Conservation (phyloP, 108 stramenopile genomes). For the Discostella stelligeroides region DNA sequence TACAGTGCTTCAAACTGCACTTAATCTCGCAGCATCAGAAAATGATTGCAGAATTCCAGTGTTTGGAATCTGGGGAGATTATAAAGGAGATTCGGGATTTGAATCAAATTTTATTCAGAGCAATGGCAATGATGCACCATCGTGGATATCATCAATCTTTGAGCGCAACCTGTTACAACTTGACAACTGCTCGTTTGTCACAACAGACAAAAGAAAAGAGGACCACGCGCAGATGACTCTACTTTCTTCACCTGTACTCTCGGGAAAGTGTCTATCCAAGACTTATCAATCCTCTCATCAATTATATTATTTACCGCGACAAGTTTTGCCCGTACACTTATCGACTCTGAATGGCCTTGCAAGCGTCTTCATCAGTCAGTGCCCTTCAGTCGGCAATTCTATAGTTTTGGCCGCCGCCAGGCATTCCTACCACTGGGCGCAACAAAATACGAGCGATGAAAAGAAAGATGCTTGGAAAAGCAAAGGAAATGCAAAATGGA, state of each 20-base stretch:
- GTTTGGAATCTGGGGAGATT: conserved; percentile 81
- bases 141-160: conserved; percentile 27
- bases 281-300: conserved; percentile 41
- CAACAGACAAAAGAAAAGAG: conserved; percentile 5
- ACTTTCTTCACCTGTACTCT: conserved; percentile 35
- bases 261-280: conserved; percentile 27
- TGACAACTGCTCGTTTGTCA: neutral
- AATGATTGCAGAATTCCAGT: conserved; percentile 72
- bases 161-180: conserved; percentile 7
- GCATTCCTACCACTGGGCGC: conserved; percentile 41
- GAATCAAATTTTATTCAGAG: too few relatives aligned
- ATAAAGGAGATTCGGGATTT: conserved; percentile 28
- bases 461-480: neutral
- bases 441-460: conserved; percentile 1
- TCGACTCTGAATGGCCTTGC: conserved; percentile 49
- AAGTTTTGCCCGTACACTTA: conserved; percentile 36
- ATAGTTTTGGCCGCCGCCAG: conserved; percentile 39
- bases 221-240: conserved; percentile 14
- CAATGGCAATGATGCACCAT: conserved; percentile 8
- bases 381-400: conserved; percentile 10
- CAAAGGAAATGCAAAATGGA: conserved; percentile 28
- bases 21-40: conserved; percentile 68
- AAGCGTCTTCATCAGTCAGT: conserved; percentile 36
- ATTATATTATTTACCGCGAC: conserved; percentile 30
- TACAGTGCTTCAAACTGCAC: conserved; percentile 64